Percentiles rank a stretch among this genome's conserved stretches.
These are phyloP conservation scores for Saraca asoca DNA, from an alignment of 331 rosid species.

Conservation along the genomic window DNA sequence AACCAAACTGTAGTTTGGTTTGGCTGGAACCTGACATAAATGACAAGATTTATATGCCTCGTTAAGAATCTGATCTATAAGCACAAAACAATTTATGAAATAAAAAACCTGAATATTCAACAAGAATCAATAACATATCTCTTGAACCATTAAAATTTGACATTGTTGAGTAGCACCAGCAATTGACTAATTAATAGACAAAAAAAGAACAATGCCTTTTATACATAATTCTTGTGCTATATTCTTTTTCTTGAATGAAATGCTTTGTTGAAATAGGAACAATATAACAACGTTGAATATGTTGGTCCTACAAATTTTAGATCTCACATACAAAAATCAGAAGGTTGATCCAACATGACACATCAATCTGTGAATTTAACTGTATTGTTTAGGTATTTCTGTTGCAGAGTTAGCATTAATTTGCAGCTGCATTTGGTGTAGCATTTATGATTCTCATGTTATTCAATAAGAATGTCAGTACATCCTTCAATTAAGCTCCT, in stretches of 20 bases:
- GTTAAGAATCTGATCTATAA: conserved; percentile 27
- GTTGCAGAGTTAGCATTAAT: neutral
- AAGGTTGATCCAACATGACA: no score
- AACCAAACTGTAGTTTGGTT: conserved; percentile 91
- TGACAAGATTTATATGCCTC: conserved; percentile 3
- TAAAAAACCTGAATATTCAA: conserved; percentile 2
- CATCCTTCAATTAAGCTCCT: neutral
- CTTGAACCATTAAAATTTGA: neutral
- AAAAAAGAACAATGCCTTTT: neutral
- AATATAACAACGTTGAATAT: no score
- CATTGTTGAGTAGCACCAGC: conserved; percentile 8
- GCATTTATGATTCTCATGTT: neutral
- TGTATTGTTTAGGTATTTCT: neutral
- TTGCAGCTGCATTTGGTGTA: neutral
- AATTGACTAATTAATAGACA: conserved; percentile 8
- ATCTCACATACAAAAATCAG: no score
- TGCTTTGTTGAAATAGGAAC: no score
- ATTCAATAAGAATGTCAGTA: neutral
- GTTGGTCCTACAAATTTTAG: no score
- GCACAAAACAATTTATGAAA: neutral
- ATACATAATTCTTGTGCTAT: no score
- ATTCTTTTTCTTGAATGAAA: no score
- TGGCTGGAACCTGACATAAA: conserved; percentile 80
- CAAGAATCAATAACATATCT: neutral
- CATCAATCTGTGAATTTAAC: no score